Evolutionary conservation across 148 eudicot species (phyloP).

Genomic region (Vaccinium vitisidaea): DNA sequence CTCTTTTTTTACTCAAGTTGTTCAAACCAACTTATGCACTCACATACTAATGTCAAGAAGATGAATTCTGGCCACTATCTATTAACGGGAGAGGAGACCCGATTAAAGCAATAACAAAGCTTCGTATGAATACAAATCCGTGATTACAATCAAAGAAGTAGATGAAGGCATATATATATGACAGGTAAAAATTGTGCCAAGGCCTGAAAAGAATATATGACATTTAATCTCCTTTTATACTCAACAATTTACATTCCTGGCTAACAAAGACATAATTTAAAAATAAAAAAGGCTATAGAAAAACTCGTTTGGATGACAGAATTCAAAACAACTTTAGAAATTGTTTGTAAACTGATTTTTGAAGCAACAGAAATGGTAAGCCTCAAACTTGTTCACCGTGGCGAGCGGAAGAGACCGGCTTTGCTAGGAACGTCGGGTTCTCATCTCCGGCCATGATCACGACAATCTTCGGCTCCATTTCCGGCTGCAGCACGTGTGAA

Average conservation of each 20-base stretch:
- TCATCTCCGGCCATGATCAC: slow-evolving; percentile 30
- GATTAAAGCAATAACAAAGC: too few relatives aligned
- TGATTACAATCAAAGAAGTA: not conserved
- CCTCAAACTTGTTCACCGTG: not conserved
- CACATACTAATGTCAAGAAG: too few relatives aligned
- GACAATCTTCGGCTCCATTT: slow-evolving; percentile 20
- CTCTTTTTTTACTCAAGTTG: too few relatives aligned
- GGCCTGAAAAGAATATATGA: not conserved
- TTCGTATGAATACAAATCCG: too few relatives aligned
- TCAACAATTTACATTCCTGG: slow-evolving; percentile 6
- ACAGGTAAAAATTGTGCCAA: not conserved
- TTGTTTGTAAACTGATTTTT: not conserved
- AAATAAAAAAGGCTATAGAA: not conserved
- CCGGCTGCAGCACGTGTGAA: not conserved
- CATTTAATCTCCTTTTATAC: not conserved
- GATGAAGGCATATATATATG: not conserved
- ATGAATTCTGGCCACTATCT: too few relatives aligned
- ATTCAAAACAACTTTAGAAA: not conserved
- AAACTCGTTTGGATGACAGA: not conserved
- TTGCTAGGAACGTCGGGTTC: slow-evolving; percentile 21
- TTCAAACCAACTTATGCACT: too few relatives aligned
- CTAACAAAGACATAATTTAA: not conserved
- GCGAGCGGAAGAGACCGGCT: not conserved
- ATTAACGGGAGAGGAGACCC: too few relatives aligned
- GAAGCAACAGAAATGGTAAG: not conserved